Conservation (phyloP, 495 filamentous ascomycete genomes). For the Trichocladium uniseriatum region DNA sequence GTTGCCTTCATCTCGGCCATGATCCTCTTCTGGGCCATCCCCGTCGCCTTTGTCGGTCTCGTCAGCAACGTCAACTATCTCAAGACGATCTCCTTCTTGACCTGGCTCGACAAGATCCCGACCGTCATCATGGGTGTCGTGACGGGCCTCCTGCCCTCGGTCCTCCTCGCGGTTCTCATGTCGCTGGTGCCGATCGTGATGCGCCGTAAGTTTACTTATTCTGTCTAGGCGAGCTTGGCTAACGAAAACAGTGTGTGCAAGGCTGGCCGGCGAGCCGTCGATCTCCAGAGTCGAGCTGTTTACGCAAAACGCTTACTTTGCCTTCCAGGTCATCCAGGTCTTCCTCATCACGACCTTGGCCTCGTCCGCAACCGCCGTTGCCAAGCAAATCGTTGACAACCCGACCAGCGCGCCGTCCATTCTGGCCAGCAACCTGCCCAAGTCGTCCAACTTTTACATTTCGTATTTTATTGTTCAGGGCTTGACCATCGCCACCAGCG, state of each 20-base stretch:
- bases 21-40: slow-evolving; percentile 95
- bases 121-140: slow-evolving; percentile 65
- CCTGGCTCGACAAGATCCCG: slow-evolving; percentile 68
- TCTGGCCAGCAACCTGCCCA: slow-evolving; percentile 67
- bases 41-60: slow-evolving; percentile 73
- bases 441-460: slow-evolving; percentile 87
- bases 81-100: slow-evolving; percentile 52
- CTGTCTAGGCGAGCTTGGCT: neutral
- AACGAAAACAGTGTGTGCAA: slow-evolving; percentile 51
- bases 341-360: slow-evolving; percentile 81
- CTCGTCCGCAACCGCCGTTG: slow-evolving; percentile 61
- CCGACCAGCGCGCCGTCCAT: slow-evolving; percentile 53
- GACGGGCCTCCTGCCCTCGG: slow-evolving; percentile 71
- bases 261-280: slow-evolving; percentile 68
- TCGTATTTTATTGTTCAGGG: slow-evolving; percentile 93
- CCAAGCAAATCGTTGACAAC: slow-evolving; percentile 51
- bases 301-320: slow-evolving; percentile 87
- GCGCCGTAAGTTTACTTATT: slow-evolving; percentile 31
- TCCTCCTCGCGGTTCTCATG: slow-evolving; percentile 79
- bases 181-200: slow-evolving; percentile 81
- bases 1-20: slow-evolving; percentile 62
- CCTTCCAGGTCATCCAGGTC: slow-evolving; percentile 90
- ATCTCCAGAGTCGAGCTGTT: slow-evolving; percentile 71
- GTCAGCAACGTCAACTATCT: slow-evolving; percentile 80
- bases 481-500: slow-evolving; percentile 66